phyloP scores from a whole-genome alignment of 2,329 filamentous ascomycete species.

The Falciphora oryzae region DNA sequence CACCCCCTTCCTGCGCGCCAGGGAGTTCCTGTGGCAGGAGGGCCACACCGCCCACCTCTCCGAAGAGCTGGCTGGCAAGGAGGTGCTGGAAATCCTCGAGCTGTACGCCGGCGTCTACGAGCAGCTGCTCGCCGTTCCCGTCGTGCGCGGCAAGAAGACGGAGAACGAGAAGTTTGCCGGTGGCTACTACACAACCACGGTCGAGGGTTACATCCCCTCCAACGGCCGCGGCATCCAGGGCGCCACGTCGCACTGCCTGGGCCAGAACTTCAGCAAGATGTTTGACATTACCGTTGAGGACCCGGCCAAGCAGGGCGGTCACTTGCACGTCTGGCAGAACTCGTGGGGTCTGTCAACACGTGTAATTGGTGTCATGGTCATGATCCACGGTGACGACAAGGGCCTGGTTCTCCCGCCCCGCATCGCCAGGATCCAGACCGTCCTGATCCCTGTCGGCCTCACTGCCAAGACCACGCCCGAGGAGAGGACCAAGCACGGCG shows the following conservation, averaged over 20 bases:
- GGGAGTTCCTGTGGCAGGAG: slow-evolving; percentile 98
- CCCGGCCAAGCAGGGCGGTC: slow-evolving; percentile 71
- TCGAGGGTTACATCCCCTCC: slow-evolving; percentile 93
- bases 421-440: slow-evolving; percentile 77
- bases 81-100: slow-evolving; percentile 90
- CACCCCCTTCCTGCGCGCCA: slow-evolving; percentile 78
- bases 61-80: slow-evolving; percentile 70
- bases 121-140: slow-evolving; percentile 86
- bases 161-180: slow-evolving; percentile 98
- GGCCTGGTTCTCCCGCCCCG: slow-evolving; percentile 89
- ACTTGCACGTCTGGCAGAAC: slow-evolving; percentile 94
- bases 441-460: slow-evolving; percentile 89
- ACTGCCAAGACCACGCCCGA: slow-evolving; percentile 81
- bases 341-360: slow-evolving; percentile 98
- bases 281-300: slow-evolving; percentile 98
- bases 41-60: slow-evolving; percentile 87
- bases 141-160: slow-evolving; percentile 90
- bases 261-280: slow-evolving; percentile 98
- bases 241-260: slow-evolving; percentile 87
- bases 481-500: slow-evolving; percentile 68
- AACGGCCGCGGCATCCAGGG: slow-evolving; percentile 97
- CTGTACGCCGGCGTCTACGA: slow-evolving; percentile 90
- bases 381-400: slow-evolving; percentile 95
- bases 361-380: slow-evolving; percentile 97
- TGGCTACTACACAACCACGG: slow-evolving; percentile 92